phyloP scores from a whole-genome alignment of 179 eudicot species.

The Carnegiea gigantea region DNA sequence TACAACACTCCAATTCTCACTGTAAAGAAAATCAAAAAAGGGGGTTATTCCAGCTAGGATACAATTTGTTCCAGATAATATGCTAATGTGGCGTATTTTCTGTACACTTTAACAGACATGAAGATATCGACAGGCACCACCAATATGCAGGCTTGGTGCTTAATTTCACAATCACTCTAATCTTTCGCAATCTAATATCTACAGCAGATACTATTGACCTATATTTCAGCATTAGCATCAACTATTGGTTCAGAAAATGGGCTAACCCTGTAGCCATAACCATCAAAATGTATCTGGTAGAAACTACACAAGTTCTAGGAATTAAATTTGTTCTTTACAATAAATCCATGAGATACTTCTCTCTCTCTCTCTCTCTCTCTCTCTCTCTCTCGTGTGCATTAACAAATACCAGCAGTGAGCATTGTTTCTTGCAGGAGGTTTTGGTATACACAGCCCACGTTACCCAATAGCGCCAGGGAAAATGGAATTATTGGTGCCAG shows the following conservation, averaged over 20 bases:
- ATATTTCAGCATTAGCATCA: not conserved
- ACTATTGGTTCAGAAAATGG: not conserved
- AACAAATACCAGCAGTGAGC: not conserved
- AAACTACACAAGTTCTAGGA: not conserved
- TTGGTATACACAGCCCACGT: not conserved
- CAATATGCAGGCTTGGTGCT: not conserved
- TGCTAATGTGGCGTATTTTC: not conserved
- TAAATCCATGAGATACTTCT: not conserved
- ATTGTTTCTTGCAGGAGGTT: not conserved
- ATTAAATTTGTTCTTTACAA: not conserved
- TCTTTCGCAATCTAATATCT: not conserved
- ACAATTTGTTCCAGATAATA: not conserved
- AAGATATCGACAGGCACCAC: not conserved
- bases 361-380: too few relatives aligned
- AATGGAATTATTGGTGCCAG: not conserved
- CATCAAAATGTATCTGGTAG: not conserved
- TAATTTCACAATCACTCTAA: not conserved
- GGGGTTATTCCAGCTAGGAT: conserved; percentile 1
- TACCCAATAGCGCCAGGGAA: not conserved
- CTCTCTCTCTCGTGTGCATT: too few relatives aligned
- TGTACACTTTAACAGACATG: not conserved
- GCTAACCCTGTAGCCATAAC: not conserved
- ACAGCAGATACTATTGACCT: not conserved
- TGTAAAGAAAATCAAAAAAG: conserved; percentile 26
- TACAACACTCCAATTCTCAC: conserved; percentile 74